Evolutionary conservation across 495 filamentous ascomycete genomes (phyloP), one percentile per base, ranked within the genome.

Genomic region (Pseudoneurospora amorphoporcata): DNA sequence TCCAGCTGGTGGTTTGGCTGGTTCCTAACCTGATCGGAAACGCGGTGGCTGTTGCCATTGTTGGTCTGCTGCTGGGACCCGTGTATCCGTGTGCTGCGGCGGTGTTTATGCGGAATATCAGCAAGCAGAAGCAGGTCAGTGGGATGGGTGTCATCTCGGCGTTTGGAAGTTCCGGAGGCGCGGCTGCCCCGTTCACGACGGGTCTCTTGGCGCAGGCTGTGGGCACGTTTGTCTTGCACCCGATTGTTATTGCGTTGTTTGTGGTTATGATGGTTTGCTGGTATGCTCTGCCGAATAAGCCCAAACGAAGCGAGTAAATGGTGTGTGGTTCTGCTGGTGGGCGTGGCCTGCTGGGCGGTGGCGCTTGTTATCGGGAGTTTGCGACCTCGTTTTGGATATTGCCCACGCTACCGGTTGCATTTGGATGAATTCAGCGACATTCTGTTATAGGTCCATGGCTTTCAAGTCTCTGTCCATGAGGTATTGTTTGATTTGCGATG

Each of bases 31-130:
- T 93, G 9, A 83, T 93, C 23, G 89, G 90, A 4, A 88, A 92
- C 69, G 89, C 89, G 10, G 89, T 94, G 12, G 87, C 90, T 9
- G 88, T 94, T 2, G 81, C 88, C 4, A 80, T 94, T n/a, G 81
- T 95, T 35, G 93, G 93, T 4, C 81, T 94, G 42, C 78, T 94
- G n/a, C 81, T 96, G 12, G 93, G 94, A 0, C 92, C 93, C 0
- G 84, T 95, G 2, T 89, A 92, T 72, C 92, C 92, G 0, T 93
- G 90, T 74, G 88, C 90, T 2, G 89, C 88, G 29, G 87, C 87
- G 2, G 85, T 94, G 1, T 90, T 94, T 74, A 87, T 87, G 43
- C 82, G 85, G 71, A 82, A 89, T 16, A 83, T 95, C 53, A 86
- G 86, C 4, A 84, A 86, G 17, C 82, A 84, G 70, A 83, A 94